Conservation (phyloP, 164 flowering plant genomes). For the Chimonanthus praecox region DNA sequence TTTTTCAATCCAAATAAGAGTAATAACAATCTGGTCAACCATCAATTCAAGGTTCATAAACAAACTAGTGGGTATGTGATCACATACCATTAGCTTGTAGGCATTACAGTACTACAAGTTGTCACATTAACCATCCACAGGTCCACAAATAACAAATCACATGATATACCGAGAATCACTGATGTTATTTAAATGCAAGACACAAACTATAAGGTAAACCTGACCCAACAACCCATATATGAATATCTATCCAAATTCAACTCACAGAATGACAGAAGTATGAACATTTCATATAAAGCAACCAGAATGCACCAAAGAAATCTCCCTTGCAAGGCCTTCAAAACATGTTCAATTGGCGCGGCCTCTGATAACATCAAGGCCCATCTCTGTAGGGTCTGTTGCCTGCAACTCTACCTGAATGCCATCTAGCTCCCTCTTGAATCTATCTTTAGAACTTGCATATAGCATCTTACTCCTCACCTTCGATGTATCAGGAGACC, state of each 20-base stretch:
- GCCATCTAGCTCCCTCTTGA: slow-evolving; percentile 56
- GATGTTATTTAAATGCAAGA: slow-evolving; percentile 18
- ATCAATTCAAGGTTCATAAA: slow-evolving; percentile 18
- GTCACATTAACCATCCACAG: slow-evolving; percentile 1
- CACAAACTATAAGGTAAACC: slow-evolving; percentile 21
- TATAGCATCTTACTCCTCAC: slow-evolving; percentile 61
- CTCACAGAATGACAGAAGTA: slow-evolving; percentile 38
- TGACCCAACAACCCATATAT: slow-evolving; percentile 20
- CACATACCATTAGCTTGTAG: slow-evolving; percentile 28
- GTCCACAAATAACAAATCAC: slow-evolving; percentile 35
- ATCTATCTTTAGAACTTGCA: slow-evolving; percentile 55
- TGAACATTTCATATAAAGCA: slow-evolving; percentile 34
- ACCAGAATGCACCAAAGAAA: slow-evolving; percentile 16
- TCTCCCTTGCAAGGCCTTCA: slow-evolving; percentile 12
- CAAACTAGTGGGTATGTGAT: slow-evolving; percentile 21
- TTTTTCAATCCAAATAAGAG: slow-evolving; percentile 8
- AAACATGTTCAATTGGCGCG: slow-evolving; percentile 31
- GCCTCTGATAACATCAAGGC: slow-evolving; percentile 47
- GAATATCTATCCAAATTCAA: slow-evolving; percentile 33
- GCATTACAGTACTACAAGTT: slow-evolving; percentile 25
- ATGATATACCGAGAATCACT: slow-evolving; percentile 28
- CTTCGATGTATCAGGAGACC: slow-evolving; percentile 52
- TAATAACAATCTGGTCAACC: slow-evolving; percentile 1
- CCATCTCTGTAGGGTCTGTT: slow-evolving; percentile 55
- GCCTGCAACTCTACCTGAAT: slow-evolving; percentile 60